phyloP scores from a whole-genome alignment of 2,329 filamentous ascomycete species.

The Catunica adiposa region DNA sequence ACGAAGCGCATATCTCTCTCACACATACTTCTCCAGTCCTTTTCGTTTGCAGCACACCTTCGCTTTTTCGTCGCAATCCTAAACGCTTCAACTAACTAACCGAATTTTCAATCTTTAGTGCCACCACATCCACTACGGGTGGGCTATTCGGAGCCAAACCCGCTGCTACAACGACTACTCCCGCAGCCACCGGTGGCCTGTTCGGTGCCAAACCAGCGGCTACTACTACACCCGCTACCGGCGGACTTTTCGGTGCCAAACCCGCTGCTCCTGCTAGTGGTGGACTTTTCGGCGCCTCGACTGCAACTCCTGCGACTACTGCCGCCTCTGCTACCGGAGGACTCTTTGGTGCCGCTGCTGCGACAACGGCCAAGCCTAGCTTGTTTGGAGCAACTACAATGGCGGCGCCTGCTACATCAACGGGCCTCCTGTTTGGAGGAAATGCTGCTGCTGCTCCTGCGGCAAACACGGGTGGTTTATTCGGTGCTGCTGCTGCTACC shows the following conservation, averaged over 20 bases:
- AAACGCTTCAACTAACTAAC: neutral
- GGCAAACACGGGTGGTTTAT: constrained; percentile 16
- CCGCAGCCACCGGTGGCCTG: constrained; percentile 2
- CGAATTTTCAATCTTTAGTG: neutral
- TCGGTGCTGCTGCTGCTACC: constrained; percentile 8
- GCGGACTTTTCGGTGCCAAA: constrained; percentile 24
- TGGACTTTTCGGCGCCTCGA: constrained; percentile 4
- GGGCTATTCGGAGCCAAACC: constrained; percentile 23
- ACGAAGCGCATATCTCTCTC: neutral
- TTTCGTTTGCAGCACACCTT: neutral
- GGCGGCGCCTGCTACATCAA: constrained; percentile 9
- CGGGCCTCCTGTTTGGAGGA: neutral
- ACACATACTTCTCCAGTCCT: neutral
- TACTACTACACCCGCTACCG: constrained; percentile 20
- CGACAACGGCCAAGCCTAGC: constrained; percentile 14
- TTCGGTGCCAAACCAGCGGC: constrained; percentile 6
- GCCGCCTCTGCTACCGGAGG: neutral
- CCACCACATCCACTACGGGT: constrained; percentile 16
- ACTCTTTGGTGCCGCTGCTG: constrained; percentile 4
- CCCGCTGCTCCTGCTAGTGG: constrained; percentile 17
- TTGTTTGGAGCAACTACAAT: constrained; percentile 12
- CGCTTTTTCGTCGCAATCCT: neutral
- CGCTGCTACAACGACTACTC: constrained; percentile 17
- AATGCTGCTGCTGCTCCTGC: constrained; percentile 2
- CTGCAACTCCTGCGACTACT: neutral